Base-by-base conservation (phyloP, 2,329 filamentous ascomycete species). In the Sporothrix protearum region DNA sequence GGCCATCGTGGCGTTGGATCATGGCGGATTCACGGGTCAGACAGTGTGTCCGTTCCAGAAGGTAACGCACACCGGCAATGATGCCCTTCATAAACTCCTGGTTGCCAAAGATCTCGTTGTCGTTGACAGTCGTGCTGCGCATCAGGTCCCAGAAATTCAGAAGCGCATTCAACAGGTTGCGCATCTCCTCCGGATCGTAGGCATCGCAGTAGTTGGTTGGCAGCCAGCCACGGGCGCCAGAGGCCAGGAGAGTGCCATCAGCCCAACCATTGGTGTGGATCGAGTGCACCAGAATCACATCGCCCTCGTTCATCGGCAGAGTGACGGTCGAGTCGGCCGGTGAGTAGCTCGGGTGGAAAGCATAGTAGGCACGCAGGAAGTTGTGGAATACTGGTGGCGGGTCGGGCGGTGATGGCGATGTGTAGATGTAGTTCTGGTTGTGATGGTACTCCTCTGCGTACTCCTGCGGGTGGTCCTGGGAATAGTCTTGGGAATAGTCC, bases 191-290 rank as follows among this genome's bases (percentile, higher is more conserved):
- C 61, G 95, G 93, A 75, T 97, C 93, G 79, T 97, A 99, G 10
- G 93, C 87, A 79, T 97, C 94, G 83, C 96, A 99, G 80, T 98
- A 99, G 81, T 99, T 99, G 9, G 96, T 99, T 2, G 96, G 96
- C 73, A 99, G 84, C 96, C 96, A 99, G 74, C 96, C 96, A 76
- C 96, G 88, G 68, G 92, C 91, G 33, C 95, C 95, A 2, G 94
- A 93, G 30, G 91, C 87, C 73, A 99, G 83, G 53, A 97, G 84
- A 0, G 96, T 99, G 68, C 96, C 96, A 80, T 99, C 96, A 42
- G 96, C 96, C 96, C 96, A 99, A 76, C 96, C 96, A 82, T 98
- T 99, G 73, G 93, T 96, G 81, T 99, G 96, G 75, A 98, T 92
- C 3, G 96, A 97, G 80, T 99, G 96, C 28, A 99, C 92, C 72